These are phyloP conservation scores for Penicillium sp. DNA, from an alignment of 2,329 filamentous ascomycete genomes.

Conservation along the genomic window DNA sequence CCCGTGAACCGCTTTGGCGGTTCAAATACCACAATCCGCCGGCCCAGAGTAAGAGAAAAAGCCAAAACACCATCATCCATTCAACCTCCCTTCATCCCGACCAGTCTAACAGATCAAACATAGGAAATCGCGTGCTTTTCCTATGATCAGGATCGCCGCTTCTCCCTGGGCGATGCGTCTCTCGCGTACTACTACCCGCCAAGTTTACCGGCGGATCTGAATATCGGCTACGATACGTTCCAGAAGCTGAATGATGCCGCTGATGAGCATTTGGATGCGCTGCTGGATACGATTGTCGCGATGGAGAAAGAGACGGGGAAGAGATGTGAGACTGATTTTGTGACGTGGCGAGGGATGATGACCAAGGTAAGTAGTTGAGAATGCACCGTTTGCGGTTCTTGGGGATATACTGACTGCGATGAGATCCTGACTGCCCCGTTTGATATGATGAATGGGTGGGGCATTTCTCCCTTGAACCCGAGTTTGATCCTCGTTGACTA, in stretches of 20 bases:
- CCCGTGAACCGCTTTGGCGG: conserved; percentile 71
- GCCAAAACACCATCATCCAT: background rate
- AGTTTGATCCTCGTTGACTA: conserved; percentile 6
- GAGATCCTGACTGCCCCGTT: conserved; percentile 86
- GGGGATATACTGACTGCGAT: background rate
- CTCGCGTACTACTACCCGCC: conserved; percentile 88
- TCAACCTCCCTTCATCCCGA: background rate
- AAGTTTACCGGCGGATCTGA: conserved; percentile 70
- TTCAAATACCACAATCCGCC: conserved; percentile 68
- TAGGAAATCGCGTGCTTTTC: conserved; percentile 93
- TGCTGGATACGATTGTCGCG: conserved; percentile 73
- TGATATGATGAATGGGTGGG: conserved; percentile 75
- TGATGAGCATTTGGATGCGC: conserved; percentile 86
- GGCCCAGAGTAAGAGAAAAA: conserved; percentile 64
- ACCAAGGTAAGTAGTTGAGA: conserved; percentile 69
- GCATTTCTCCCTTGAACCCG: conserved; percentile 23
- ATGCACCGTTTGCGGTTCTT: no score
- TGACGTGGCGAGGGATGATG: conserved; percentile 98
- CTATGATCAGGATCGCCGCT: conserved; percentile 80
- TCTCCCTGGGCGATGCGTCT: conserved; percentile 74
- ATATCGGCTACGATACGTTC: conserved; percentile 78
- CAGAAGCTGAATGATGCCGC: conserved; percentile 75
- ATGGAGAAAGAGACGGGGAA: conserved; percentile 70
- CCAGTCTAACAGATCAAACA: conserved; percentile 7
- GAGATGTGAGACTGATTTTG: conserved; percentile 72